phyloP scores from a whole-genome alignment of 2,329 filamentous ascomycete species.

The Paracamarosporium sp. region DNA sequence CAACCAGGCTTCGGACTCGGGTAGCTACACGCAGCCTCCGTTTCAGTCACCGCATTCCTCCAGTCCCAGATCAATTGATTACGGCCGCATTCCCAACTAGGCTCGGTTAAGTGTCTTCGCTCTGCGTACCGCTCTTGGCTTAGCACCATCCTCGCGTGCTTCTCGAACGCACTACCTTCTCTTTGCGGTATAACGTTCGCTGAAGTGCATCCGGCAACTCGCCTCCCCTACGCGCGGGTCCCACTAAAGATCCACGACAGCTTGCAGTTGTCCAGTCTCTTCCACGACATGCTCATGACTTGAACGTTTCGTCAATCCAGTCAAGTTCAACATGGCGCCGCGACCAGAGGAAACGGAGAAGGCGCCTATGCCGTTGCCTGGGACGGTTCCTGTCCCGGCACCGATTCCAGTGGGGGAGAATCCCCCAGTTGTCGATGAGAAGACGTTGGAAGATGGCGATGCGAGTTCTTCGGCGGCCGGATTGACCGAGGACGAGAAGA shows the following conservation, averaged over 20 bases:
- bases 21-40: not conserved
- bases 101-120: not conserved
- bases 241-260: not conserved
- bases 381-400: not conserved
- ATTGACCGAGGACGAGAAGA: constrained; percentile 41
- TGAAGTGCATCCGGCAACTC: not conserved
- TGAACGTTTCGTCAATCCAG: not conserved
- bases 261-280: not conserved
- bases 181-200: not conserved
- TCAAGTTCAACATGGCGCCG: constrained; percentile 5
- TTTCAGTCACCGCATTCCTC: not conserved
- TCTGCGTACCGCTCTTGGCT: not conserved
- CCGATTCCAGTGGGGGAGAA: not conserved
- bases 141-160: not conserved
- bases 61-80: not conserved
- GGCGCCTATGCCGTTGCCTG: not conserved
- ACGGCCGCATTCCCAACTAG: not conserved
- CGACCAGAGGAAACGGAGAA: constrained; percentile 7
- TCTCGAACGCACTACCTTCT: constrained; percentile 4
- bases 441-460: constrained; percentile 29
- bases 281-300: constrained; percentile 3
- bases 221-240: not conserved
- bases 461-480: constrained; percentile 28
- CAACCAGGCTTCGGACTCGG: not conserved
- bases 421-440: constrained; percentile 24